Evolutionary conservation across 1,284 basidiomycete genomes (phyloP).

Genomic region (Vanrija pseudolonga): DNA sequence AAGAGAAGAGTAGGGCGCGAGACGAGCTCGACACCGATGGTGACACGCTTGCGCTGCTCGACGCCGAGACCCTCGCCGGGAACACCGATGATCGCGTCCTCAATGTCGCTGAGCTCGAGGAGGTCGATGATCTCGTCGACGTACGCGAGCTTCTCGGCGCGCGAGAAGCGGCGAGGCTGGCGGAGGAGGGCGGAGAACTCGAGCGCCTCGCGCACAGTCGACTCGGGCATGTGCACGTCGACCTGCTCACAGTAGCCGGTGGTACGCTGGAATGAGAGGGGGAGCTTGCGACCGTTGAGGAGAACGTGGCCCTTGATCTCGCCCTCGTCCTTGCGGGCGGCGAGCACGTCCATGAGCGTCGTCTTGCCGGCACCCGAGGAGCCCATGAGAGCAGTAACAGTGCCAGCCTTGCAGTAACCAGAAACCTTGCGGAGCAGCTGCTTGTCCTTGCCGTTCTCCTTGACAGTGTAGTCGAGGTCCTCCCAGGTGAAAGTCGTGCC

Average conservation of each 20-base stretch:
- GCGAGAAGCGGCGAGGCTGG: slow-evolving; percentile 64
- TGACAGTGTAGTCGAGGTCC: slow-evolving; percentile 50
- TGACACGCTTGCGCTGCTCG: slow-evolving; percentile 53
- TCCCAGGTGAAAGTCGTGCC: slow-evolving; percentile 47
- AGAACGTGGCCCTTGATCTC: slow-evolving; percentile 47
- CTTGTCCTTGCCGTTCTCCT: slow-evolving; percentile 32
- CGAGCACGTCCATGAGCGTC: slow-evolving; percentile 50
- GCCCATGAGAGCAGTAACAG: slow-evolving; percentile 52
- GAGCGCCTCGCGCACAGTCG: slow-evolving; percentile 70
- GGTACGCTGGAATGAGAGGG: slow-evolving; percentile 52
- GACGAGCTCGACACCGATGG: slow-evolving; percentile 51
- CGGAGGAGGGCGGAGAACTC: slow-evolving; percentile 75
- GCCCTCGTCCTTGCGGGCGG: slow-evolving; percentile 44
- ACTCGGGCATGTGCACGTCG: slow-evolving; percentile 33
- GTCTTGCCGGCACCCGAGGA: slow-evolving; percentile 49
- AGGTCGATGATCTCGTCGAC: slow-evolving; percentile 54
- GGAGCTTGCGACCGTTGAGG: slow-evolving; percentile 51
- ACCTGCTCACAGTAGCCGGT: slow-evolving; percentile 50
- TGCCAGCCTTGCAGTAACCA: slow-evolving; percentile 54
- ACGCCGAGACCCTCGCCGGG: slow-evolving; percentile 48
- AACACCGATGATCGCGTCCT: slow-evolving; percentile 52
- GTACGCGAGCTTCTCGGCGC: slow-evolving; percentile 54
- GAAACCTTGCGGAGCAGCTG: slow-evolving; percentile 52
- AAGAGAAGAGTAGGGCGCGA: slow-evolving; percentile 43
- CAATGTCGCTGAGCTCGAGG: slow-evolving; percentile 52